Percentiles rank a stretch among this genome's conserved stretches.
phyloP scores from a whole-genome alignment of 2,329 filamentous ascomycete species.

The Hypomyces perniciosus region DNA sequence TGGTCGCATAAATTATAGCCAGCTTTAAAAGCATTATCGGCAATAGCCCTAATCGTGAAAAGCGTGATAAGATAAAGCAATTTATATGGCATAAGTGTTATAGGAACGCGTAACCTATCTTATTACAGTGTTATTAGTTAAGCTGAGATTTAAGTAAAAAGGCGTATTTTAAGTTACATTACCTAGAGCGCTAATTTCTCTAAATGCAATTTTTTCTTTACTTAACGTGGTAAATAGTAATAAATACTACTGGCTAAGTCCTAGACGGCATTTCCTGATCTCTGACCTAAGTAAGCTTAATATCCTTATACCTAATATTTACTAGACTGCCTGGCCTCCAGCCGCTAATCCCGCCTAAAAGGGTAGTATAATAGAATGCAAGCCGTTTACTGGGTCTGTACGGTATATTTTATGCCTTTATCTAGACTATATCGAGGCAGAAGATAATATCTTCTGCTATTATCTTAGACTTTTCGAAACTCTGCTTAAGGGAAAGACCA shows the following conservation, averaged over 20 bases:
- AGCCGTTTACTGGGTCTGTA: background rate
- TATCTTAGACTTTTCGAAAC: background rate
- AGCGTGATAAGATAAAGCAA: background rate
- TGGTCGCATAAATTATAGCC: background rate
- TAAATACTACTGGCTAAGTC: background rate
- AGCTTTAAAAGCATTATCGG: background rate
- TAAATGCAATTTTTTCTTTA: background rate
- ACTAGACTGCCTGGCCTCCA: background rate
- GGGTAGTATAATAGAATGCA: background rate
- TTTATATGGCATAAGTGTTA: background rate
- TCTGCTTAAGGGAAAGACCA: background rate
- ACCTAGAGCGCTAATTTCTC: conserved; percentile 1
- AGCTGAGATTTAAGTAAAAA: background rate
- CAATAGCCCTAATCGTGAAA: background rate
- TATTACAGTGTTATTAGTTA: background rate
- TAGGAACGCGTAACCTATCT: background rate
- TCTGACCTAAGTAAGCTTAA: background rate
- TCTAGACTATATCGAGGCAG: background rate
- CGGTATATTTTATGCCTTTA: background rate
- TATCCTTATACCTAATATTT: background rate
- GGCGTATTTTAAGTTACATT: background rate
- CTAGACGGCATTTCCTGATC: background rate
- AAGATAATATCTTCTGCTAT: background rate
- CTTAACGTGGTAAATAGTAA: background rate
- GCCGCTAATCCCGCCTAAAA: background rate